Conservation (phyloP, 495 filamentous ascomycete genomes). For the Penicillium ochrochloron region DNA sequence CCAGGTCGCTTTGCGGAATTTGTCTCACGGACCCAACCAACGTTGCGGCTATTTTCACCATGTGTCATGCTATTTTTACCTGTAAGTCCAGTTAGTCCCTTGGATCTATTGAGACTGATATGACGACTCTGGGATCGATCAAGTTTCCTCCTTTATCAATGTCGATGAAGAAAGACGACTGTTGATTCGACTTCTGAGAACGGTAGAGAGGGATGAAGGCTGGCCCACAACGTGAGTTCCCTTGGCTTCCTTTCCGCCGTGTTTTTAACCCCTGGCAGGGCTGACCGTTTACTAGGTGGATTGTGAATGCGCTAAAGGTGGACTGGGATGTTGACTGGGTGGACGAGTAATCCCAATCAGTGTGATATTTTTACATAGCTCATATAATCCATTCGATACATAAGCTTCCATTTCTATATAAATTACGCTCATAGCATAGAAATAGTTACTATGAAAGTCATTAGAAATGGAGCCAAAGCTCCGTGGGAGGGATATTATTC, state of each 20-base stretch:
- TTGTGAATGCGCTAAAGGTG: background rate
- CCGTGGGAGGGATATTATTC: too few species aligned
- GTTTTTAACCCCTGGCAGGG: background rate
- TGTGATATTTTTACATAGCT: background rate
- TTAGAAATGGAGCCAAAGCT: too few species aligned
- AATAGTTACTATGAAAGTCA: too few species aligned
- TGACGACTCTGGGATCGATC: background rate
- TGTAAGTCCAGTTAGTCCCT: background rate
- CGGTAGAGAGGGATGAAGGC: background rate
- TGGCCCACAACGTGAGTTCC: background rate
- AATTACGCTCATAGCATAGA: too few species aligned
- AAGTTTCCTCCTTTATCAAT: conserved; percentile 1
- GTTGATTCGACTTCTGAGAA: background rate
- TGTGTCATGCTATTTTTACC: conserved; percentile 3
- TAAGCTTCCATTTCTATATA: background rate
- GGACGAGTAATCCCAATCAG: background rate
- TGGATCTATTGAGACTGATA: background rate
- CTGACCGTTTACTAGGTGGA: background rate
- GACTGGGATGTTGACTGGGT: conserved; percentile 1
- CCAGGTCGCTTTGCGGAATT: conserved; percentile 2
- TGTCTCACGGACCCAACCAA: background rate
- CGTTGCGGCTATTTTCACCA: conserved; percentile 1
- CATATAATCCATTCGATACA: background rate
- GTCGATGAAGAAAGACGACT: conserved; percentile 1
- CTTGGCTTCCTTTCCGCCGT: background rate